Percentiles rank a stretch among this genome's conserved stretches.
These are phyloP conservation scores for Plantago lanceolata DNA, from an alignment of 305 asterid genomes.

Conservation along the genomic window DNA sequence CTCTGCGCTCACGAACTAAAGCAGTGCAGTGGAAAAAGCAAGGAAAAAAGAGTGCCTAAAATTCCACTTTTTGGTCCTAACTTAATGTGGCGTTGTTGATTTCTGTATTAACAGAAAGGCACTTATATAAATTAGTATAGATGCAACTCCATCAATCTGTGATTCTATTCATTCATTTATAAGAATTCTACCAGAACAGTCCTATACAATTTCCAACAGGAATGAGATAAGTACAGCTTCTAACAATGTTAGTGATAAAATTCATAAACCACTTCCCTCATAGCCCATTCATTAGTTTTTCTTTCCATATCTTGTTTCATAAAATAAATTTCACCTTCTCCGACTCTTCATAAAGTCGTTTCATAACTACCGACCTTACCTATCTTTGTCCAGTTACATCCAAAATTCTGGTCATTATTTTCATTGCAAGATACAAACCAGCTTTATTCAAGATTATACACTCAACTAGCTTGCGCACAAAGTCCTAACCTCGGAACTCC, in stretches of 20 bases:
- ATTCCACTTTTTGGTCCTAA: background rate
- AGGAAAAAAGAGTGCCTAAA: too few species aligned
- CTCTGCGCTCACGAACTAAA: constrained; percentile 20
- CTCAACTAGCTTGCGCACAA: background rate
- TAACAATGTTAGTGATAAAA: constrained; percentile 2
- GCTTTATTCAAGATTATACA: background rate
- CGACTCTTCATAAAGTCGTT: background rate
- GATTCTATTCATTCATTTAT: background rate
- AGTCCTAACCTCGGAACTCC: background rate
- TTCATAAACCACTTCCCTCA: constrained; percentile 10
- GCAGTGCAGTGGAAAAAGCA: background rate
- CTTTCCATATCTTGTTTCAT: constrained; percentile 2
- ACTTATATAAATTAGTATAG: background rate
- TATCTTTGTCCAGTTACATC: background rate
- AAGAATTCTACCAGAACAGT: constrained; percentile 2
- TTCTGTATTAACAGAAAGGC: background rate
- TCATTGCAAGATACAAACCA: background rate
- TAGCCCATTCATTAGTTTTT: constrained; percentile 7
- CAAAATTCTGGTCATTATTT: background rate
- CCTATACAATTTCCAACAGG: constrained; percentile 13
- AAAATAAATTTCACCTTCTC: background rate
- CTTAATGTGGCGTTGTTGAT: constrained; percentile 12
- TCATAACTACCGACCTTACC: background rate
- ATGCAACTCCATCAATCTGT: background rate
- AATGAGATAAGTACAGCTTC: constrained; percentile 10